Evolutionary conservation across 768 basidiomycete species (phyloP).

Genomic region (Rhizopogon sp.): DNA sequence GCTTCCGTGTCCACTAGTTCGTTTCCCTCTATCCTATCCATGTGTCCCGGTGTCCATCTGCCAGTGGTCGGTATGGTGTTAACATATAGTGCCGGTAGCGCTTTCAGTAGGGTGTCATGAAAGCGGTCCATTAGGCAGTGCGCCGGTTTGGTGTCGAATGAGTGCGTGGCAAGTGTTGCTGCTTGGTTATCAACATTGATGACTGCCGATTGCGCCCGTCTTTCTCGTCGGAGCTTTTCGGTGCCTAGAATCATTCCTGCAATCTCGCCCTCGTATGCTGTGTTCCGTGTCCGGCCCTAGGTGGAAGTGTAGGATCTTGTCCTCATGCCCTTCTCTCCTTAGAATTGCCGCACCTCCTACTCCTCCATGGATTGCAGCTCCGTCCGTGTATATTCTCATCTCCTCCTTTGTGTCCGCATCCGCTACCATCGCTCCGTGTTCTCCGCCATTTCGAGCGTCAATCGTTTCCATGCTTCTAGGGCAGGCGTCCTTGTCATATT

Average conservation of each 20-base stretch:
- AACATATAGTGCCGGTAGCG: not conserved
- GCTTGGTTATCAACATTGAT: conserved; percentile 12
- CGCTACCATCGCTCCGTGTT: not conserved
- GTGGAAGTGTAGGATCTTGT: not conserved
- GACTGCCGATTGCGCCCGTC: not conserved
- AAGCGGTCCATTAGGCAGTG: conserved; percentile 3
- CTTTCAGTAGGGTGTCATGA: not conserved
- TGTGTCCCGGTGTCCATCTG: conserved; percentile 3
- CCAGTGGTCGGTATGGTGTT: no score
- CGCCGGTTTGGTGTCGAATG: not conserved
- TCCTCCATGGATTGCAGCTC: not conserved
- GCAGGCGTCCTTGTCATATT: no score
- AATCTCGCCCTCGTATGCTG: conserved; percentile 12
- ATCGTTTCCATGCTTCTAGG: no score
- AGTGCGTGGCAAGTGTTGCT: conserved; percentile 4
- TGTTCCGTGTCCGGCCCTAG: conserved; percentile 2
- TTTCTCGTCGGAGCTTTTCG: conserved; percentile 1
- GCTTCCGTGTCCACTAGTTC: not conserved
- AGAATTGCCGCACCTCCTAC: conserved; percentile 16
- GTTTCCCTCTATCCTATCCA: not conserved
- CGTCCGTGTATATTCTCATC: conserved; percentile 13
- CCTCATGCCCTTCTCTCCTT: no score
- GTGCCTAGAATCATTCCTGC: conserved; percentile 9
- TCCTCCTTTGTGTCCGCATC: not conserved
- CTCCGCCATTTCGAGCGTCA: not conserved